Conservation (phyloP, 108 stramenopile genomes). For the Pseudonitzschia multistriata region DNA sequence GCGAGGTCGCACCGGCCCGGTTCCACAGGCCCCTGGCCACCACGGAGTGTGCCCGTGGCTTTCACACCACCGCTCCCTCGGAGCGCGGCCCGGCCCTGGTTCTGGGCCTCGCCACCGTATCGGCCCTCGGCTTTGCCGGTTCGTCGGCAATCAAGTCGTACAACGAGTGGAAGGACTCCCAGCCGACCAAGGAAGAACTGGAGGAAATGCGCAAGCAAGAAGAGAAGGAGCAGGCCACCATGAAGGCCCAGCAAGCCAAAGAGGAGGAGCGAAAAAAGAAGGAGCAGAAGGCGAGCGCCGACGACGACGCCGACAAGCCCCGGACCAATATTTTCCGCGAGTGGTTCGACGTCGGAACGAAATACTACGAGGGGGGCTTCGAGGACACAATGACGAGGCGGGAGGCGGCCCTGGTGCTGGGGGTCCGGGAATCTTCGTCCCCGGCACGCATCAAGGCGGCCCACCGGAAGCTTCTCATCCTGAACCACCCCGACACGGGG, state of each 20-base stretch:
- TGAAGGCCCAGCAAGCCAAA: constrained; percentile 20
- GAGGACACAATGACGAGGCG: constrained; percentile 96
- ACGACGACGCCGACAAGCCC: constrained; percentile 10
- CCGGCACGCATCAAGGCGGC: constrained; percentile 93
- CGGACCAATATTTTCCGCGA: constrained; percentile 80
- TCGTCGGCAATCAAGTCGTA: constrained; percentile 68
- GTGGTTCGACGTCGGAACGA: constrained; percentile 80
- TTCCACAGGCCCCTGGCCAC: neutral
- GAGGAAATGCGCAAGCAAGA: constrained; percentile 38
- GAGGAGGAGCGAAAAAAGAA: constrained; percentile 10
- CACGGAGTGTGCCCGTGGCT: neutral
- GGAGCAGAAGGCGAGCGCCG: neutral
- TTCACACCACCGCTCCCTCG: constrained; percentile 22
- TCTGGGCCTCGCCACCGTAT: constrained; percentile 68
- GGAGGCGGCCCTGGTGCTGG: constrained; percentile 97
- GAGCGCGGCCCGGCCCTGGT: constrained; percentile 54
- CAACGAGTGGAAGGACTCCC: constrained; percentile 56
- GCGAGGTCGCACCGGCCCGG: neutral
- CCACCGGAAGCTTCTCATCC: constrained; percentile 91
- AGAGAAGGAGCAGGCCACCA: constrained; percentile 14
- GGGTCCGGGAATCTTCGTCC: constrained; percentile 90
- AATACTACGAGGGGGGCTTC: constrained; percentile 98
- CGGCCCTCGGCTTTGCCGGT: constrained; percentile 74
- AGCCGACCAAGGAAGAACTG: constrained; percentile 32
- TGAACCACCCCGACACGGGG: constrained; percentile 99